These are phyloP conservation scores for Pseudozyma pruni DNA, from an alignment of 1,284 basidiomycete species.

Conservation along the genomic window DNA sequence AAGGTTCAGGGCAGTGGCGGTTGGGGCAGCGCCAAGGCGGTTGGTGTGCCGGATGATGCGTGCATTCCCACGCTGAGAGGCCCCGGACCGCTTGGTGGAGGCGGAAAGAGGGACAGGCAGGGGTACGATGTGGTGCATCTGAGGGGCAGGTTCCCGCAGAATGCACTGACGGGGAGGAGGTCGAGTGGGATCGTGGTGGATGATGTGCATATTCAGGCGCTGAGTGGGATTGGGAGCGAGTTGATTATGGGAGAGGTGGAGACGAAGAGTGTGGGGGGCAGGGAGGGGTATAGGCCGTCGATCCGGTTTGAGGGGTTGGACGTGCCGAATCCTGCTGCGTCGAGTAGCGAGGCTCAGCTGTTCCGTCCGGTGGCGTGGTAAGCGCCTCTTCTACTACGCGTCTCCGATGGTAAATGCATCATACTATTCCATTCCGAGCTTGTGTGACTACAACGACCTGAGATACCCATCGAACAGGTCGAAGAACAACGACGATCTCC, in stretches of 20 bases:
- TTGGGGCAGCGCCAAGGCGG: slow-evolving; percentile 44
- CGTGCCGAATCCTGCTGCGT: slow-evolving; percentile 15
- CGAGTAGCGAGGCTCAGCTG: slow-evolving; percentile 24
- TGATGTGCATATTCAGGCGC: slow-evolving; percentile 24
- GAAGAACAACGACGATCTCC: slow-evolving; percentile 19
- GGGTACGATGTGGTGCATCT: slow-evolving; percentile 30
- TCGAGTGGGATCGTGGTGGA: slow-evolving; percentile 29
- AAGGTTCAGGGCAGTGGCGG: slow-evolving; percentile 37
- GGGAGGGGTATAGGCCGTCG: background rate
- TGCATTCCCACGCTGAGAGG: slow-evolving; percentile 46
- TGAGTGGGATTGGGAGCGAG: slow-evolving; percentile 4
- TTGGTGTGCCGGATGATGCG: slow-evolving; percentile 47
- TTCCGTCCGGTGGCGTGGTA: slow-evolving; percentile 14
- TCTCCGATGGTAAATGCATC: too few relatives aligned
- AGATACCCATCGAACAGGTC: slow-evolving; percentile 30
- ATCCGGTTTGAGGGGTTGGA: slow-evolving; percentile 11
- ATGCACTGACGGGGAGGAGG: slow-evolving; percentile 15
- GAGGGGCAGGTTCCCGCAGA: slow-evolving; percentile 30
- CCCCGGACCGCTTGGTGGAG: slow-evolving; percentile 51
- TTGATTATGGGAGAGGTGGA: slow-evolving; percentile 7
- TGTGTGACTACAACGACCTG: slow-evolving; percentile 1
- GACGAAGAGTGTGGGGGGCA: background rate
- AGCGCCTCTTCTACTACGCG: too few relatives aligned
- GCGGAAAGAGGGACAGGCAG: slow-evolving; percentile 26
- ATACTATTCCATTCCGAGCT: too few relatives aligned